These are phyloP conservation scores for Sungouiella thailandica DNA, from an alignment of 805 yeast genomes.

Conservation along the genomic window DNA sequence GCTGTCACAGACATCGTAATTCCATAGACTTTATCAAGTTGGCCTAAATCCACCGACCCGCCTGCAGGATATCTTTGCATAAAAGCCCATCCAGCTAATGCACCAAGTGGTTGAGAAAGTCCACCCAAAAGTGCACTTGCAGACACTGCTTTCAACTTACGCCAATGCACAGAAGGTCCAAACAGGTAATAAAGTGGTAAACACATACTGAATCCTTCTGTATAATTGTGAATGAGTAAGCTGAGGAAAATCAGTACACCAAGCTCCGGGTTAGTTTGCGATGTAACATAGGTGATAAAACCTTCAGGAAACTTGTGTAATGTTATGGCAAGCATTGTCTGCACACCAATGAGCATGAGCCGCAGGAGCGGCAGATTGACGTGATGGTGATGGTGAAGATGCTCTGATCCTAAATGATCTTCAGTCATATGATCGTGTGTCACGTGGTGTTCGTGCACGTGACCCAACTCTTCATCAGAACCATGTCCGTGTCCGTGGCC, in stretches of 20 bases:
- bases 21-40: conserved; percentile 49
- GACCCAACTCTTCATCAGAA: no score
- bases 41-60: conserved; percentile 23
- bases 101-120: conserved; percentile 86
- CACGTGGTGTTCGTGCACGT: conserved; percentile 21
- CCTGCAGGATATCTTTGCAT: conserved; percentile 26
- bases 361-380: conserved; percentile 72
- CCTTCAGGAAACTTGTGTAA: conserved; percentile 96
- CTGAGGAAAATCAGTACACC: conserved; percentile 83
- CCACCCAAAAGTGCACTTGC: conserved; percentile 74
- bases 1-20: conserved; percentile 64
- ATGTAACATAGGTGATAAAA: conserved; percentile 77
- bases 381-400: conserved; percentile 82
- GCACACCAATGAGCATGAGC: conserved; percentile 81
- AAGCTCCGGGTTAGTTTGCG: conserved; percentile 54
- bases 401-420: conserved; percentile 13
- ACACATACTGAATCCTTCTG: conserved; percentile 94
- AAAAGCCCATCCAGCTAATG: conserved; percentile 59
- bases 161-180: conserved; percentile 26
- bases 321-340: conserved; percentile 82
- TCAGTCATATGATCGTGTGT: no score
- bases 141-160: conserved; percentile 52
- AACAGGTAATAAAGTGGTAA: conserved; percentile 82
- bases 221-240: conserved; percentile 81
- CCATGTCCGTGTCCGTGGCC: conserved; percentile 3